Base-by-base conservation (phyloP, 352 stramenopile genomes). In the Elongisporangium prolatum region DNA sequence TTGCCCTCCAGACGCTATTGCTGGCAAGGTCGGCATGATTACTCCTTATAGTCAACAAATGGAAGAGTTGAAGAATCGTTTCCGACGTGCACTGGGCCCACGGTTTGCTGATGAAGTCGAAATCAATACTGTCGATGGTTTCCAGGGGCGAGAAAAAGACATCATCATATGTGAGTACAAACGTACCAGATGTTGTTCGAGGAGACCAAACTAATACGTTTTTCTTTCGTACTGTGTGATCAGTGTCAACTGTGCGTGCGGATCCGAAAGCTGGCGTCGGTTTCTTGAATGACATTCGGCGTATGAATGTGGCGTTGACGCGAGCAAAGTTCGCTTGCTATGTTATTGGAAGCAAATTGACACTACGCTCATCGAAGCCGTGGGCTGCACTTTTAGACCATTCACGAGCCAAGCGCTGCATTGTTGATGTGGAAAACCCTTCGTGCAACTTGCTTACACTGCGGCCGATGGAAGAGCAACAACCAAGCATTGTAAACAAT, bases 51-150 rank as follows among this genome's bases (percentile, higher is more conserved):
- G 74, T n/a, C 83, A 93, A 52, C 88, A 96, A 74, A 89, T 95
- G 82, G 84, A 95, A n/a, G 85, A 95, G 59, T 61, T 95, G 4
- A 68, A 64, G 20, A 83, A 69, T 18, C 68, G 71, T 0, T 96
- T 96, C 48, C 68, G 68, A 2, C 65, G 64, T 17, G 63, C 69
- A 11, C 67, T 93, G 14, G 84, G 81, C n/a, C 76, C 91, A 13
- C 74, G 71, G 4, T 95, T 75, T 48, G 74, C 90, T 22, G 67
- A 84, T 64, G 86, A 95, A 50, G 81, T 97, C 2, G 91, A 97
- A 69, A 90, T 97, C 70, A 97, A 96, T 60, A 97, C 89, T 3
- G 89, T 97, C 38, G 91, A 97, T 48, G 91, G 89, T 4, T 97
- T 97, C 54, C 91, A 97, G 66, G 91, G 88, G n/a, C 77, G 87